Conservation (phyloP, 2,329 filamentous ascomycete genomes). For the Diaporthe citri region DNA sequence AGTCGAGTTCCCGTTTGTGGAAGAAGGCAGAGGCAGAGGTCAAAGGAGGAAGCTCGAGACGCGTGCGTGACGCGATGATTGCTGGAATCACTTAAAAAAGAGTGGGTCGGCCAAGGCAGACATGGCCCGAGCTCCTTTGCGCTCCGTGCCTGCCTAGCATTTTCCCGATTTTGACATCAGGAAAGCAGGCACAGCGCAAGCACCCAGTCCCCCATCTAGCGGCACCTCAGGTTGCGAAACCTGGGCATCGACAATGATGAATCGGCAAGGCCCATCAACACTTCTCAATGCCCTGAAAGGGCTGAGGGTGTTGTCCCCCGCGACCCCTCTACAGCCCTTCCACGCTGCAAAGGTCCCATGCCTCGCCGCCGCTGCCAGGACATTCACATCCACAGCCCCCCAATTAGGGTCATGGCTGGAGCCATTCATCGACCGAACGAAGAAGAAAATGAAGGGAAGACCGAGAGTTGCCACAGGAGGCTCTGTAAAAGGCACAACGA, state of each 20-base stretch:
- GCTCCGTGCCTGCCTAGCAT: conserved; percentile 28
- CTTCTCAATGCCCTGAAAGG: conserved; percentile 65
- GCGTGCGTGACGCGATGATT: conserved; percentile 37
- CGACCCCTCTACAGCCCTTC: conserved; percentile 55
- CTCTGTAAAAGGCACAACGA: conserved; percentile 90
- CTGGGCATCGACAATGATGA: conserved; percentile 54
- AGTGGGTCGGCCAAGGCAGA: conserved; percentile 27
- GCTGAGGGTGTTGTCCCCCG: conserved; percentile 60
- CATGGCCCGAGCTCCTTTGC: conserved; percentile 31
- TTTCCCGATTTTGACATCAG: conserved; percentile 27
- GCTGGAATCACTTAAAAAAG: conserved; percentile 10
- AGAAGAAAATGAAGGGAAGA: conserved; percentile 92
- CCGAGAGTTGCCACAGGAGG: conserved; percentile 91
- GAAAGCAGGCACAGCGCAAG: conserved; percentile 30
- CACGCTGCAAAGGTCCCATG: conserved; percentile 47
- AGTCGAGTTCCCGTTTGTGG: conserved; percentile 3
- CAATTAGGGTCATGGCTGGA: conserved; percentile 82
- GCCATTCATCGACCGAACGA: conserved; percentile 80
- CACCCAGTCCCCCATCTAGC: conserved; percentile 3
- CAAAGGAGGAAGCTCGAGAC: conserved; percentile 25
- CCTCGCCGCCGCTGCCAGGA: conserved; percentile 62
- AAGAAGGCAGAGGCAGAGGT: conserved; percentile 1
- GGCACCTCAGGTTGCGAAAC: conserved; percentile 19
- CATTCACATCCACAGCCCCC: conserved; percentile 79
- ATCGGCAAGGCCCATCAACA: conserved; percentile 55